These are phyloP conservation scores for Fusarium annulatum DNA, from an alignment of 2,329 filamentous ascomycete genomes.

Conservation along the genomic window DNA sequence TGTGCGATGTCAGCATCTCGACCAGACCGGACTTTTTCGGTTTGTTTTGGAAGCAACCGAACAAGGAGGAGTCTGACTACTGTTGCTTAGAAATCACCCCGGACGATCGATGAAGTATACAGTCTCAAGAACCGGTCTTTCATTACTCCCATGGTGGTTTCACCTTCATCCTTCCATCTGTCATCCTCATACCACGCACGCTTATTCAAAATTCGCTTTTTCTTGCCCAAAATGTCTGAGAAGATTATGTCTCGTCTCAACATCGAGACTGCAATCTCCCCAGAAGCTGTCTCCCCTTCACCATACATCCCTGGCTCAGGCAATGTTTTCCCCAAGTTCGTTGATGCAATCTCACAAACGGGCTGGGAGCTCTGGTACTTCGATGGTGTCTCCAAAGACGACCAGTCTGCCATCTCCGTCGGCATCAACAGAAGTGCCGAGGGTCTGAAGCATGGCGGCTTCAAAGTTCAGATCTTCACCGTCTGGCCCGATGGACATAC, in stretches of 20 bases:
- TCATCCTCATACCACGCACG: too few species aligned
- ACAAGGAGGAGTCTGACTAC: too few species aligned
- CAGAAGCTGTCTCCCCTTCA: background rate
- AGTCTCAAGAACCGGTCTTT: background rate
- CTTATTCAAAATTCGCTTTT: too few species aligned
- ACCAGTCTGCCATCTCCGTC: rapidly evolving
- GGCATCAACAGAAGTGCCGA: background rate
- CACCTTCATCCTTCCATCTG: too few species aligned
- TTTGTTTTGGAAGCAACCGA: background rate
- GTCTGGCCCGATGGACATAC: background rate
- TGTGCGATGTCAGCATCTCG: background rate
- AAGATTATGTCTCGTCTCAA: background rate
- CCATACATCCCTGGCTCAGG: background rate
- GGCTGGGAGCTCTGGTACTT: background rate
- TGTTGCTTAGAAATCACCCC: too few species aligned
- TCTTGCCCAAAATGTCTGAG: background rate
- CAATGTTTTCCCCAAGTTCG: background rate
- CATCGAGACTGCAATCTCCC: background rate
- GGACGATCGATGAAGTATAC: background rate
- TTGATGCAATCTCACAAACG: background rate
- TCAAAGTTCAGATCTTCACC: background rate
- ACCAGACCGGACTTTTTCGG: background rate
- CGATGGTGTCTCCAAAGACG: background rate
- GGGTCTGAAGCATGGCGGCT: background rate
- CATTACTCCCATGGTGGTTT: too few species aligned